Base-by-base conservation (phyloP, 23 red algal species). In the Gracilaria domingensis region DNA sequence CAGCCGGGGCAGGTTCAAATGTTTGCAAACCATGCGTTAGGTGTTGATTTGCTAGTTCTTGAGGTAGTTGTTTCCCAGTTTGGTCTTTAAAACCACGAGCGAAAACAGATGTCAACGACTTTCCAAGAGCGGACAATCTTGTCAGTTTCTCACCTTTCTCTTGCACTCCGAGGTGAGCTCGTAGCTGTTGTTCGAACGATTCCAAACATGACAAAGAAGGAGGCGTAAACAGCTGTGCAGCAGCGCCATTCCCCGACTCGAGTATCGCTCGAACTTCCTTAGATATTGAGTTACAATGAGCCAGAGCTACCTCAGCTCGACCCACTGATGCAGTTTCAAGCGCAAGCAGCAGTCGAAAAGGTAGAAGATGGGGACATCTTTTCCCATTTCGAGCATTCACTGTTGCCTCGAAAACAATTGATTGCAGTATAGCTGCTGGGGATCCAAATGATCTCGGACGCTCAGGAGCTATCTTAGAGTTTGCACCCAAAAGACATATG, bases 361-460 rank as follows among this genome's bases (percentile, higher is more conserved):
- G 86, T 53, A 89, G 49, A 12, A 89, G 29, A 65, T 89, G 86
- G 2, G 86, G 86, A 66, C 35, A 89, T 44, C 72, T 32, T 48
- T 45, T 61, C 51, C 72, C 86, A 42, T 32, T 79, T 59, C 50
- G 25, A 29, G 61, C 86, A 78, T 79, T 79, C 30, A 39, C 59
- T 20, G 53, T 69, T 64, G 86, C 71, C 38, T 89, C 72, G 54
- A 61, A 89, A 1, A 89, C 86, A 42, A 89, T 0, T 48, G 86
- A 89, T 54, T 89, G 86, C 33, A 89, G 34, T 34, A 78, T 79
- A 13, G 61, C 69, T 24, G 71, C 86, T 6, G 75, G 54, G 26
- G 86, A 89, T 50, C 86, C 86, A 61, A 78, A 42, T 17, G 86
- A 89, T 20, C 72, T 40, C 36, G 86, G 86, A 45, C 86, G 72